Evolutionary conservation across 768 basidiomycete species (phyloP).

Genomic region (Pisolithus sp.): DNA sequence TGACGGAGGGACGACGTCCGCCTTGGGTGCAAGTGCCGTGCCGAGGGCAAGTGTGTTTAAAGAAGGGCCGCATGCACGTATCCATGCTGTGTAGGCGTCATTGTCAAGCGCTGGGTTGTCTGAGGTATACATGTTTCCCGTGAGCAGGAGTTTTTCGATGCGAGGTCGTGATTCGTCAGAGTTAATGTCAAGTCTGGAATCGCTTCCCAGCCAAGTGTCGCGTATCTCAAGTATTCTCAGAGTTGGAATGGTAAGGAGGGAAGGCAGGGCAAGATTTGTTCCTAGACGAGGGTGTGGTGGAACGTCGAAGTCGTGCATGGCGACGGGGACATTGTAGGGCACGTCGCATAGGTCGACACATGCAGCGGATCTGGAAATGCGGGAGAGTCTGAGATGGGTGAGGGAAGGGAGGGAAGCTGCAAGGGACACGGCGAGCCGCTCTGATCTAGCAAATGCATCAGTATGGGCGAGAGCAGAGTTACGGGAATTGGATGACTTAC

Average conservation of each 20-base stretch:
- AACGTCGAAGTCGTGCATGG: conserved; percentile 55
- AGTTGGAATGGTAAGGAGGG: conserved; percentile 55
- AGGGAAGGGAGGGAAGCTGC: conserved; percentile 54
- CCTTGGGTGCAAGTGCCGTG: conserved; percentile 13
- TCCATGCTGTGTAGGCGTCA: conserved; percentile 21
- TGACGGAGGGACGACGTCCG: background rate
- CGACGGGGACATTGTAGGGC: conserved; percentile 46
- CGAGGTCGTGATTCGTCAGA: background rate
- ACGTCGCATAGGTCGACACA: conserved; percentile 48
- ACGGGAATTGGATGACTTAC: conserved; percentile 22
- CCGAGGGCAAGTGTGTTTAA: conserved; percentile 17
- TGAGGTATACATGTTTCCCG: conserved; percentile 25
- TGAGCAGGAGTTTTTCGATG: conserved; percentile 20
- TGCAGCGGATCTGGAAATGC: conserved; percentile 59
- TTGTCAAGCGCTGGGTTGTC: conserved; percentile 11
- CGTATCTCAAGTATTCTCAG: conserved; percentile 57
- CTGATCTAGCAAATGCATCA: conserved; percentile 25
- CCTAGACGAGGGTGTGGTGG: conserved; percentile 50
- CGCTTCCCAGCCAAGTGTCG: conserved; percentile 61
- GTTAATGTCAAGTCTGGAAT: conserved; percentile 13
- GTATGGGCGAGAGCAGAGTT: background rate
- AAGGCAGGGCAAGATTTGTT: conserved; percentile 54
- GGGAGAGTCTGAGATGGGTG: conserved; percentile 50
- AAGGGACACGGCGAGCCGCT: conserved; percentile 63
- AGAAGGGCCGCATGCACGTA: conserved; percentile 16